Evolutionary conservation across 306 rosid species (phyloP).

Genomic region (Vigna trinervia): DNA sequence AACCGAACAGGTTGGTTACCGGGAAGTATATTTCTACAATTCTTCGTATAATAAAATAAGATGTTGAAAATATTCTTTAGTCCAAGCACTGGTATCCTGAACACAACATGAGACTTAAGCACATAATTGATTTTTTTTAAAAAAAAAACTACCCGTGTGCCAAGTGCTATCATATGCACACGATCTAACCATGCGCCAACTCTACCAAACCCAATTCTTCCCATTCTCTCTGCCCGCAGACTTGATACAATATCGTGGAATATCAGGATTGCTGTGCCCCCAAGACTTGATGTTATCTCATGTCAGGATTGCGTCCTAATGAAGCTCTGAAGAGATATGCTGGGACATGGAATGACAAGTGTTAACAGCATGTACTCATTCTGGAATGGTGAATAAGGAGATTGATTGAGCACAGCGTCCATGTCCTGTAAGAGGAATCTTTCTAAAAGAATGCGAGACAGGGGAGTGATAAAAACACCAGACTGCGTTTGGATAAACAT

Average conservation of each 20-base stretch:
- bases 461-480: constrained; percentile 4
- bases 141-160: background rate
- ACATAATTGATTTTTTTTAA: too few species aligned
- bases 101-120: background rate
- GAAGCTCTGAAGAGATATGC: background rate
- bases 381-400: background rate
- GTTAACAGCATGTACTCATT: background rate
- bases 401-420: background rate
- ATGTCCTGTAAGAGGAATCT: constrained; percentile 2
- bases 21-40: background rate
- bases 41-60: background rate
- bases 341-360: background rate
- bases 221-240: constrained; percentile 19
- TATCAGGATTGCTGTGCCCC: too few species aligned
- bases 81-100: background rate
- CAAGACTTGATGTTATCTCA: background rate
- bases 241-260: background rate
- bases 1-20: background rate
- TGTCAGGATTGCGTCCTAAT: background rate
- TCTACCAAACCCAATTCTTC: constrained; percentile 46
- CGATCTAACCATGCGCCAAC: constrained; percentile 52
- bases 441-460: background rate
- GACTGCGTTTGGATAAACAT: background rate
- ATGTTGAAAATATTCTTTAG: background rate
- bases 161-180: constrained; percentile 42